Conservation (phyloP, 352 stramenopile species). For the Phytophthora palmivora region DNA sequence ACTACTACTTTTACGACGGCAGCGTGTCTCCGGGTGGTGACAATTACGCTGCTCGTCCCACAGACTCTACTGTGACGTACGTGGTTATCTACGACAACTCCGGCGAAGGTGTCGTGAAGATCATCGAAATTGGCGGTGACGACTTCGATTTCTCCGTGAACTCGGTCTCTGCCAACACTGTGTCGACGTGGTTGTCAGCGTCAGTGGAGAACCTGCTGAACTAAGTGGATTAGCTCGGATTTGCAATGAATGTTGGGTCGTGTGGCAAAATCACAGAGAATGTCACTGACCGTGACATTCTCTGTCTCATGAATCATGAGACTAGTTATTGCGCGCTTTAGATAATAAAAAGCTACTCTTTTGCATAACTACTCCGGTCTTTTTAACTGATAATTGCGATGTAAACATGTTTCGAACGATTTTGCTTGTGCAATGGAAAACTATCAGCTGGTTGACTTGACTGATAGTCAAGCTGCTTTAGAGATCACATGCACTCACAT, state of each 20-base stretch:
- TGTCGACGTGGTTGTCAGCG: slow-evolving; percentile 46
- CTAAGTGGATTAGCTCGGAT: slow-evolving; percentile 10
- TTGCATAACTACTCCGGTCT: too few species aligned
- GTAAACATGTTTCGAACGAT: too few species aligned
- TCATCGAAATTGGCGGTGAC: slow-evolving; percentile 51
- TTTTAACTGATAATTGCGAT: too few species aligned
- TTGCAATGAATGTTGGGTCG: neutral
- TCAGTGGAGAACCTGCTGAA: slow-evolving; percentile 50
- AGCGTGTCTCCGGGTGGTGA: slow-evolving; percentile 50
- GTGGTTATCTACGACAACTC: slow-evolving; percentile 66
- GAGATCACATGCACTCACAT: too few species aligned
- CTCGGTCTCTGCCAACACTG: slow-evolving; percentile 37
- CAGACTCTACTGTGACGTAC: slow-evolving; percentile 47
- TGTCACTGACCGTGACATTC: too few species aligned
- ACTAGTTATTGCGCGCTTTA: too few species aligned
- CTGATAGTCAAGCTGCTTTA: too few species aligned
- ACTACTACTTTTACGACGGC: slow-evolving; percentile 84
- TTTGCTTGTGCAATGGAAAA: too few species aligned
- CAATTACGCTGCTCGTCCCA: slow-evolving; percentile 51
- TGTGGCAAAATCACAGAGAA: neutral
- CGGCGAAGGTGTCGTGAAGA: slow-evolving; percentile 49
- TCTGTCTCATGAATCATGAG: neutral
- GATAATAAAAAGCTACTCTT: too few species aligned
- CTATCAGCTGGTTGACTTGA: too few species aligned
- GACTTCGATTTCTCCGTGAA: slow-evolving; percentile 54